Conservation (phyloP, 352 stramenopile genomes). For the Phytophthora ohioensis region DNA sequence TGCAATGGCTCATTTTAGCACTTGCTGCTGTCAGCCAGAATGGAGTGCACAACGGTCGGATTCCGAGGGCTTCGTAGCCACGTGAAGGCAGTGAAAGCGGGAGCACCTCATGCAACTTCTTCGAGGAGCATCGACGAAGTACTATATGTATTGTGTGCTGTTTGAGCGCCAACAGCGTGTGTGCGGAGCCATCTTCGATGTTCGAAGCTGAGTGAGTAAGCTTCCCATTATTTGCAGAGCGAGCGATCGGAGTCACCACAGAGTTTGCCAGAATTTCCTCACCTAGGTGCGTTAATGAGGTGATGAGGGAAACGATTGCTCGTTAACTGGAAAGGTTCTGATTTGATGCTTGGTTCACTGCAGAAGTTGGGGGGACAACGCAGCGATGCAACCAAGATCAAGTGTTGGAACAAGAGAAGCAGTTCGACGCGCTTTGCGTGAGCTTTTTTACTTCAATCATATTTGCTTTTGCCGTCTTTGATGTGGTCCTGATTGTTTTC, state of each 20-base stretch:
- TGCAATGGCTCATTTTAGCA: slow-evolving; percentile 6
- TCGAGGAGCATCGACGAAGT: slow-evolving; percentile 11
- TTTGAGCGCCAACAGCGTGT: no score
- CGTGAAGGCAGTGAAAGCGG: slow-evolving; percentile 43
- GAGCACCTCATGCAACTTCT: not conserved
- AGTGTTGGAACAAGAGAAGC: slow-evolving; percentile 40
- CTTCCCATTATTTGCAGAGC: slow-evolving; percentile 1
- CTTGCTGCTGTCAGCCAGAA: not conserved
- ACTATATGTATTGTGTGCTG: not conserved
- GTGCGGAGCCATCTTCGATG: no score
- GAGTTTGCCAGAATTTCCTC: slow-evolving; percentile 1
- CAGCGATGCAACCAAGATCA: slow-evolving; percentile 38
- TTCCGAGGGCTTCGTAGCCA: slow-evolving; percentile 56
- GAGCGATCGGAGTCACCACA: slow-evolving; percentile 16
- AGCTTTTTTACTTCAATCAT: not conserved
- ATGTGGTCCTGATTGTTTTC: not conserved
- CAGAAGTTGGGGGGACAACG: slow-evolving; percentile 9
- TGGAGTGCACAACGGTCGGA: slow-evolving; percentile 40
- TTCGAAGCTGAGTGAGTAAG: not conserved
- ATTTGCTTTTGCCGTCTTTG: not conserved
- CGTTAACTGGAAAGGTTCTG: not conserved
- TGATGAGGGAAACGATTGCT: not conserved
- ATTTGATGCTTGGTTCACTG: not conserved
- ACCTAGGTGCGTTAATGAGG: slow-evolving; percentile 15
- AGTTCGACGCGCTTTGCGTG: slow-evolving; percentile 48